Base-by-base conservation (phyloP, 129 eudicot genomes). In the Artemisia argyi region DNA sequence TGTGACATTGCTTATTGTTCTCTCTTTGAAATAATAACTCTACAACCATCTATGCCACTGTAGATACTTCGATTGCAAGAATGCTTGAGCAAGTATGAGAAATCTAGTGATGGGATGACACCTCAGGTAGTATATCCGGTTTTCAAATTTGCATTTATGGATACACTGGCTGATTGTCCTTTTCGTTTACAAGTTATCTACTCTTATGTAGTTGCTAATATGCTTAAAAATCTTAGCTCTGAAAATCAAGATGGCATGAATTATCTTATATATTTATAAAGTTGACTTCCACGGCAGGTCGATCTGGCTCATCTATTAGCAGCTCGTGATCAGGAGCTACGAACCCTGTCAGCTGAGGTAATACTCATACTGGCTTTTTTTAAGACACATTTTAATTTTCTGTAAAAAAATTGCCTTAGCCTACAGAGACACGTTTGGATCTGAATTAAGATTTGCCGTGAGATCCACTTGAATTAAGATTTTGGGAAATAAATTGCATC, bases 321-420 rank as follows among this genome's bases (percentile, higher is more conserved):
- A 72, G 78, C 91, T 80, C 97, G 99, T 71, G 99, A 95, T 79
- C 99, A 95, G 76, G 99, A 95, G 82, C 57, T 95, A 55, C 88
- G 99, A 35, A 95, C 99, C 55, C 88, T 95, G 81, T 86, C 99
- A 61, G 99, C 99, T 73, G 99, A 95, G 99, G 99, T 95, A 90
- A 79, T 68, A 22, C 61, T n/a, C 26, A 12, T 59, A 48, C 26
- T 35, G 32, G 59, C 69, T 61, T 39, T 39, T 39, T 39, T 39
- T 7, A 39, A 39, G 7, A 7, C 46, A 39, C 46, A 1, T 39
- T 39, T 7, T 7, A 39, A 8, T 39, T 39, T 35, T 39, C 46
- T 39, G 46, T 39, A 39, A 7, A 39, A 39, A 7, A 11, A 39
- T 39, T 39, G 10, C 46, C 46, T 39, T 39, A 39, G 46, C 11